Evolutionary conservation across 805 yeast species (phyloP).

Genomic region (Kluyveromyces aestuarii): DNA sequence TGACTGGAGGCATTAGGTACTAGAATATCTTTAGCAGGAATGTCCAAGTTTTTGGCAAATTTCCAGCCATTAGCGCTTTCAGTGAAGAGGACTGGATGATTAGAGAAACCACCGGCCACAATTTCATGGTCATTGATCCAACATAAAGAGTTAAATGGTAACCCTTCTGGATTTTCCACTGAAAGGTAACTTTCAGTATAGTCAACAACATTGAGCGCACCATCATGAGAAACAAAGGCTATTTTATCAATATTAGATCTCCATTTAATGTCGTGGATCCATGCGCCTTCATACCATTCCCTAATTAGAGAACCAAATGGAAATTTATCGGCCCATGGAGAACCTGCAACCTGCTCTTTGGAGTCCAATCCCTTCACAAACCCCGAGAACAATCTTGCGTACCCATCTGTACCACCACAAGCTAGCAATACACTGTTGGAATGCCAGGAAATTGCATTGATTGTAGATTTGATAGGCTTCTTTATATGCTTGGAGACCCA

Average conservation of each 20-base stretch:
- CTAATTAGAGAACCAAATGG: constrained; percentile 75
- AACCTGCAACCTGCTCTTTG: constrained; percentile 40
- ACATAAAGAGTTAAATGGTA: constrained; percentile 73
- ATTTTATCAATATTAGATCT: constrained; percentile 69
- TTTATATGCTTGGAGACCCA: constrained; percentile 98
- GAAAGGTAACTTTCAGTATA: constrained; percentile 26
- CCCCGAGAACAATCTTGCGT: constrained; percentile 80
- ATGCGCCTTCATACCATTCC: constrained; percentile 54
- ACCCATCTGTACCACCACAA: constrained; percentile 90
- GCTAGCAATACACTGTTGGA: constrained; percentile 84
- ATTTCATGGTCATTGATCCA: constrained; percentile 61
- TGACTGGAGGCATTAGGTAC: constrained; percentile 17
- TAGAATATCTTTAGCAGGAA: constrained; percentile 8
- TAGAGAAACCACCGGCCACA: constrained; percentile 86
- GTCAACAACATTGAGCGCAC: constrained; percentile 71
- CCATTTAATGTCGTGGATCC: constrained; percentile 89
- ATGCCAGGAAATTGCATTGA: constrained; percentile 84
- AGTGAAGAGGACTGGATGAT: constrained; percentile 78
- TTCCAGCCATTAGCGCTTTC: constrained; percentile 63
- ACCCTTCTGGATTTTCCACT: constrained; percentile 31
- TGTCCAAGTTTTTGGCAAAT: constrained; percentile 54
- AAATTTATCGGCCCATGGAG: constrained; percentile 89
- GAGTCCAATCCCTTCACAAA: constrained; percentile 81
- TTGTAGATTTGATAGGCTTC: constrained; percentile 85
- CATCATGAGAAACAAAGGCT: constrained; percentile 81